A percentile compares a stretch with the other conserved stretches of the same genome.
Conservation (phyloP, 371 early-diverging fungal species). For the Zychaea mexicana region DNA sequence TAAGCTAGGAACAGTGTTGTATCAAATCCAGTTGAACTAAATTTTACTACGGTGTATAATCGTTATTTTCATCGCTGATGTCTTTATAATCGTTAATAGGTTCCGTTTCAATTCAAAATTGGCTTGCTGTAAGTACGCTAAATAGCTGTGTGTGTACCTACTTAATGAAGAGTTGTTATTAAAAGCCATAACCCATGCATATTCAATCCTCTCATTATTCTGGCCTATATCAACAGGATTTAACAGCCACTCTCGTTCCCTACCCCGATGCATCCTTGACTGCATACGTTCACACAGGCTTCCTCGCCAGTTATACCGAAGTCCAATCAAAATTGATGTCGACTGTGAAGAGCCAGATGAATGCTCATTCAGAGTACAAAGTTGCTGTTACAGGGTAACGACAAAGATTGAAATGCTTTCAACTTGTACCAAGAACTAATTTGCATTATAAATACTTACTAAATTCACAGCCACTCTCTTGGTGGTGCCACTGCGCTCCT, state of each 20-base stretch:
- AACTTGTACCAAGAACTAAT: too few species aligned
- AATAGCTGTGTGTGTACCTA: too few species aligned
- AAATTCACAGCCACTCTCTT: constrained; percentile 16
- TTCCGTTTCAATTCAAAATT: neutral
- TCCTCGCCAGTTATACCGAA: constrained; percentile 11
- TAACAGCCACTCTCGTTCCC: neutral
- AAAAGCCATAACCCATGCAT: too few species aligned
- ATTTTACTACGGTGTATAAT: too few species aligned
- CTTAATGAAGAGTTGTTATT: too few species aligned
- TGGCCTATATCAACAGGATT: constrained; percentile 12
- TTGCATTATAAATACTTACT: neutral
- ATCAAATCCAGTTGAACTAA: too few species aligned
- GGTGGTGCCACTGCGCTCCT: constrained; percentile 21
- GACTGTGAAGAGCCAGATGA: constrained; percentile 4
- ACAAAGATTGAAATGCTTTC: neutral
- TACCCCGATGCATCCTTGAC: constrained; percentile 16
- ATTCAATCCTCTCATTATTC: too few species aligned
- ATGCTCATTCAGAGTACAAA: constrained; percentile 18
- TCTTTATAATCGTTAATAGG: neutral
- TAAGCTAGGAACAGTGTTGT: too few species aligned
- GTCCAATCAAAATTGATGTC: constrained; percentile 4
- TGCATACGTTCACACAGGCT: constrained; percentile 20
- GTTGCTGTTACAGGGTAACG: constrained; percentile 18
- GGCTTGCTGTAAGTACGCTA: neutral
- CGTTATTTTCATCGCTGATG: too few species aligned